Evolutionary conservation across 2,329 filamentous ascomycete genomes (phyloP).

Genomic region (Colletotrichum brevisporum): DNA sequence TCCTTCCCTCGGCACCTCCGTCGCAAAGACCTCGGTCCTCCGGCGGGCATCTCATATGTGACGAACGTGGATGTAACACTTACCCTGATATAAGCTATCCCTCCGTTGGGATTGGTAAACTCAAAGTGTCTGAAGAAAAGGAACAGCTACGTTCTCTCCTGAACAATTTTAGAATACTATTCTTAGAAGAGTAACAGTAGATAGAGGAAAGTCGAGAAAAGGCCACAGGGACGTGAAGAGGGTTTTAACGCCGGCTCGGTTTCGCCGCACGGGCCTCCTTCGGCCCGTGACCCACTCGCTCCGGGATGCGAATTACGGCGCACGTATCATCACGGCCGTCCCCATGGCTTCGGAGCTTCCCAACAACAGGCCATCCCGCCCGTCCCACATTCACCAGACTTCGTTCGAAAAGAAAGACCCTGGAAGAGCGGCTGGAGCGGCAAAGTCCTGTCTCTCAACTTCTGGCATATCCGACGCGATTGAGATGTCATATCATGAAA

Average conservation of each 20-base stretch:
- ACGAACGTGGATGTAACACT: constrained; percentile 13
- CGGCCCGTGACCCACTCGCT: neutral
- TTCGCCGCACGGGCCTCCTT: neutral
- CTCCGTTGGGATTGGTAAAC: too few species aligned
- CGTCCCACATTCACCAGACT: too few species aligned
- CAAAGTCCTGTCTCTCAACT: neutral
- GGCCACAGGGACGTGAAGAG: neutral
- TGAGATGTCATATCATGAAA: neutral
- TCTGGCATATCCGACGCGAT: neutral
- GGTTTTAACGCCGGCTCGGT: constrained; percentile 2
- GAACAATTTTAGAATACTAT: too few species aligned
- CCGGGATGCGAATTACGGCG: neutral
- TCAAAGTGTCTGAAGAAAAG: too few species aligned
- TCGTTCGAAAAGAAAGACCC: too few species aligned
- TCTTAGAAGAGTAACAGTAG: too few species aligned
- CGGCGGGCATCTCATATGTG: constrained; percentile 3
- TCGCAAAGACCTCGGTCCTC: constrained; percentile 14
- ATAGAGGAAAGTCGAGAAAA: neutral
- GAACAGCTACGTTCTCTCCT: too few species aligned
- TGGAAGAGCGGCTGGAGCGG: neutral
- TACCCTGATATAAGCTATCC: neutral
- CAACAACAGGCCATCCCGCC: neutral
- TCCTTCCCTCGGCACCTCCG: constrained; percentile 13
- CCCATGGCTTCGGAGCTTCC: neutral
- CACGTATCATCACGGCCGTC: neutral